phyloP scores from a whole-genome alignment of 2,329 filamentous ascomycete genomes.

The Fusarium albosuccineum region DNA sequence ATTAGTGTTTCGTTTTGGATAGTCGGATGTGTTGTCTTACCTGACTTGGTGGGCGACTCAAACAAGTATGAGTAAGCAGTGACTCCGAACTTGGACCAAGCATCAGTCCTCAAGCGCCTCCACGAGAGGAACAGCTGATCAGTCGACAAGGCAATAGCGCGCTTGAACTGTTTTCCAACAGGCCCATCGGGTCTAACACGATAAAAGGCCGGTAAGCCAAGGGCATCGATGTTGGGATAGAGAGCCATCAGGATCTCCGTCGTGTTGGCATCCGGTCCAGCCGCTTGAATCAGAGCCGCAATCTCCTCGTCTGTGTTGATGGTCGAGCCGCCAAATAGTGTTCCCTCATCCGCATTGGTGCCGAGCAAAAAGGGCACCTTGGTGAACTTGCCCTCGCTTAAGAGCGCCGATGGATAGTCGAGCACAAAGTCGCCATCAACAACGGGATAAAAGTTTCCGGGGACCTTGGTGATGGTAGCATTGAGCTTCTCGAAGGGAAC shows the following conservation, averaged over 20 bases:
- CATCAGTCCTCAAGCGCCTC: slow-evolving; percentile 65
- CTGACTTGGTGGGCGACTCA: slow-evolving; percentile 49
- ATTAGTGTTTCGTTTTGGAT: background rate
- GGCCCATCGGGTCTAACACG: slow-evolving; percentile 26
- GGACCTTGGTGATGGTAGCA: slow-evolving; percentile 27
- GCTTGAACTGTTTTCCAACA: slow-evolving; percentile 60
- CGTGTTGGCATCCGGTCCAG: slow-evolving; percentile 24
- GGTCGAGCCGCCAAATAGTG: slow-evolving; percentile 64
- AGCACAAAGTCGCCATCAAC: slow-evolving; percentile 57
- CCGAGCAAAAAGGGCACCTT: slow-evolving; percentile 73
- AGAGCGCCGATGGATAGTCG: slow-evolving; percentile 61
- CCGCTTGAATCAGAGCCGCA: slow-evolving; percentile 4
- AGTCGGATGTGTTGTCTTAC: slow-evolving; percentile 7
- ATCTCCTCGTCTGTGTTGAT: slow-evolving; percentile 43
- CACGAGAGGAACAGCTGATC: slow-evolving; percentile 68
- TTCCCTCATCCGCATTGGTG: slow-evolving; percentile 75
- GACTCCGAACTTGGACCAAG: slow-evolving; percentile 62
- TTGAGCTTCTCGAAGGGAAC: slow-evolving; percentile 40
- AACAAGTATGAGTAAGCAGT: slow-evolving; percentile 68
- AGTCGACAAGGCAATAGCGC: slow-evolving; percentile 64
- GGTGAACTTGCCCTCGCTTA: slow-evolving; percentile 70
- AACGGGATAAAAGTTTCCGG: slow-evolving; percentile 30
- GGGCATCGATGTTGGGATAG: slow-evolving; percentile 40
- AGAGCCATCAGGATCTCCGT: slow-evolving; percentile 31
- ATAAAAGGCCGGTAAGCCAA: slow-evolving; percentile 33